Conservation (phyloP, 2,329 filamentous ascomycete species). For the Botryotinia narcissicola region DNA sequence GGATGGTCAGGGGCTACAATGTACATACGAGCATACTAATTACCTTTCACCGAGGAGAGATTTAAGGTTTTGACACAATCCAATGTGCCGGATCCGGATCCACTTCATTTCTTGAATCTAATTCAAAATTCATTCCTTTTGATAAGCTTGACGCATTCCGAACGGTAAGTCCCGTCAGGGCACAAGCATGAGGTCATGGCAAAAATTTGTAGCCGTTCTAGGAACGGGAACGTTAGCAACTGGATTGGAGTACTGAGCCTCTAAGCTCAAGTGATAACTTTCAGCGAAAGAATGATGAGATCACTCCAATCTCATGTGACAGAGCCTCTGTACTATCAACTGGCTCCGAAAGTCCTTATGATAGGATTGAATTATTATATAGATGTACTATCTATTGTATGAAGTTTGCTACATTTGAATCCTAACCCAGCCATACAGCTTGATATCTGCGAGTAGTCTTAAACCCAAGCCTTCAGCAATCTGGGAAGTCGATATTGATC, state of each 20-base stretch:
- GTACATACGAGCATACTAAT: not conserved
- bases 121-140: not conserved
- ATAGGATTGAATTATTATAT: not conserved
- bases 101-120: not conserved
- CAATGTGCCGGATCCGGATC: not conserved
- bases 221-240: not conserved
- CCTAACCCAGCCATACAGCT: not conserved
- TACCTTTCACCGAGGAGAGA: not conserved
- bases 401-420: not conserved
- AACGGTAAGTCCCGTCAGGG: not conserved
- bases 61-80: not conserved
- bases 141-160: not conserved
- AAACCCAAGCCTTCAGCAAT: not conserved
- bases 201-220: not conserved
- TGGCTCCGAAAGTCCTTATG: not conserved
- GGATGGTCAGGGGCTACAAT: not conserved
- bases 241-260: not conserved
- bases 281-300: not conserved
- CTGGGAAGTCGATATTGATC: conserved; percentile 2
- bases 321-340: fast-evolving
- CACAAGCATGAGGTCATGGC: not conserved
- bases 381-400: not conserved
- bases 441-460: not conserved
- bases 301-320: not conserved
- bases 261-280: not conserved